Percentiles rank a stretch among this genome's conserved stretches.
Evolutionary conservation across 257 asterid genomes (phyloP).

Genomic region (Solanum pinnatisectum): DNA sequence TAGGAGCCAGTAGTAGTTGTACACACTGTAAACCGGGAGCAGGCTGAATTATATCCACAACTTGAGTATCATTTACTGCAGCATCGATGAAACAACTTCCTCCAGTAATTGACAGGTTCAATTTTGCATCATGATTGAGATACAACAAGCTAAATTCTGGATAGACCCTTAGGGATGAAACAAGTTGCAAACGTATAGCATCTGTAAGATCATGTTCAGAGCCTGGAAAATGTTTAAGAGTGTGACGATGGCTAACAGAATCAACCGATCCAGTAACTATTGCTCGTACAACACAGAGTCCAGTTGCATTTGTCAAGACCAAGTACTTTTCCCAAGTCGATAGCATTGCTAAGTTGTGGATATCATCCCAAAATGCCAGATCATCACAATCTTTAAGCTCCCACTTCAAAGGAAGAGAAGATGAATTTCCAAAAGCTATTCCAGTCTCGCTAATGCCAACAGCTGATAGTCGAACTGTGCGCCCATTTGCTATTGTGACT

Average conservation of each 20-base stretch:
- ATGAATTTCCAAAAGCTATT: conserved; percentile 72
- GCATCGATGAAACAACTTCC: conserved; percentile 73
- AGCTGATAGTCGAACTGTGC: conserved; percentile 66
- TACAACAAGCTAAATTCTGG: conserved; percentile 68
- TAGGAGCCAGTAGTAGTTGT: conserved; percentile 71
- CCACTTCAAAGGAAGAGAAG: conserved; percentile 74
- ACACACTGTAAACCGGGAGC: conserved; percentile 38
- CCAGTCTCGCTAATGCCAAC: conserved; percentile 69
- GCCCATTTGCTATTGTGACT: conserved; percentile 77
- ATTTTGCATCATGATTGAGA: conserved; percentile 55
- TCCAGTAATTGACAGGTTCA: conserved; percentile 71
- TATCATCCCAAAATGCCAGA: conserved; percentile 49
- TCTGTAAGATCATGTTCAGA: conserved; percentile 42
- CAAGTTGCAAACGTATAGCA: conserved; percentile 69
- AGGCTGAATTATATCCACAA: conserved; percentile 41
- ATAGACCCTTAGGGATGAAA: conserved; percentile 63
- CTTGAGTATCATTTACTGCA: conserved; percentile 47
- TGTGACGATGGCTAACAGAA: conserved; percentile 26
- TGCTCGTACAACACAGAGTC: conserved; percentile 58
- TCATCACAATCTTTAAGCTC: conserved; percentile 58
- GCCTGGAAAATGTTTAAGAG: conserved; percentile 15
- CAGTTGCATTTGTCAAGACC: conserved; percentile 67
- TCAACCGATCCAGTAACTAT: conserved; percentile 35
- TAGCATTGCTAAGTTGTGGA: conserved; percentile 22
- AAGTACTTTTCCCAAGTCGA: conserved; percentile 84